phyloP scores from a whole-genome alignment of 495 filamentous ascomycete species.

The Aspergillus indologenus region DNA sequence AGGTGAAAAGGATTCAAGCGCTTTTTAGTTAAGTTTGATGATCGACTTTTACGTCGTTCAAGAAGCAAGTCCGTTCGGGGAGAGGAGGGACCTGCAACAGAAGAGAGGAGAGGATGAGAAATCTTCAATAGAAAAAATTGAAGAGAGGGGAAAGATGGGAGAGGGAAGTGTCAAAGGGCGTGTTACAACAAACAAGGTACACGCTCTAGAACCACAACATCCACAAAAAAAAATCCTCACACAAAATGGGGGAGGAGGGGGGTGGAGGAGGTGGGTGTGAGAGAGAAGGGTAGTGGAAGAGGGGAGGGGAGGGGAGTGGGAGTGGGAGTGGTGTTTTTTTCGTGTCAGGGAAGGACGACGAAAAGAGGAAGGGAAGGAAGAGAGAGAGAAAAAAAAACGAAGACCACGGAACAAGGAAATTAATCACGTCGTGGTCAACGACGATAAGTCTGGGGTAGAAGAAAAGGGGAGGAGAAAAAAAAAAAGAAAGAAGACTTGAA shows the following conservation, averaged over 20 bases:
- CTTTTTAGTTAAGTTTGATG: background rate
- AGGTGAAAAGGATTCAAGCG: conserved; percentile 5
- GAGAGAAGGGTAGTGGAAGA: conserved; percentile 12
- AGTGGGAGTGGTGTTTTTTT: conserved; percentile 1
- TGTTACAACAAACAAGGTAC: conserved; percentile 21
- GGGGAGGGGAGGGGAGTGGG: conserved; percentile 7
- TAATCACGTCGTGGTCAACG: conserved; percentile 25
- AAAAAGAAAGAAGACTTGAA: conserved; percentile 11
- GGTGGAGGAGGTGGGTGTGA: conserved; percentile 3
- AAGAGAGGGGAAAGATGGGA: conserved; percentile 2
- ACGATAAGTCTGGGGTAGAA: conserved; percentile 23
- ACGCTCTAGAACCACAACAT: conserved; percentile 23
- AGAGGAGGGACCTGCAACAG: background rate
- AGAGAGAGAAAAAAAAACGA: conserved; percentile 13
- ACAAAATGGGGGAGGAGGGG: conserved; percentile 9
- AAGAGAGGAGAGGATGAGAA: conserved; percentile 10
- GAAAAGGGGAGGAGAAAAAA: conserved; percentile 7
- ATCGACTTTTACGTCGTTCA: background rate
- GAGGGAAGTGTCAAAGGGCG: conserved; percentile 15
- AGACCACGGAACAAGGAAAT: conserved; percentile 20
- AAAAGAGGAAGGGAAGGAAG: conserved; percentile 7
- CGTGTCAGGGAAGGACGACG: conserved; percentile 5
- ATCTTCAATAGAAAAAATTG: conserved; percentile 1
- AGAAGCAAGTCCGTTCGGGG: background rate
- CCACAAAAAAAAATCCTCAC: conserved; percentile 27